phyloP scores from a whole-genome alignment of 2,329 filamentous ascomycete species.

The Hymenotorrendiella dingleyae region DNA sequence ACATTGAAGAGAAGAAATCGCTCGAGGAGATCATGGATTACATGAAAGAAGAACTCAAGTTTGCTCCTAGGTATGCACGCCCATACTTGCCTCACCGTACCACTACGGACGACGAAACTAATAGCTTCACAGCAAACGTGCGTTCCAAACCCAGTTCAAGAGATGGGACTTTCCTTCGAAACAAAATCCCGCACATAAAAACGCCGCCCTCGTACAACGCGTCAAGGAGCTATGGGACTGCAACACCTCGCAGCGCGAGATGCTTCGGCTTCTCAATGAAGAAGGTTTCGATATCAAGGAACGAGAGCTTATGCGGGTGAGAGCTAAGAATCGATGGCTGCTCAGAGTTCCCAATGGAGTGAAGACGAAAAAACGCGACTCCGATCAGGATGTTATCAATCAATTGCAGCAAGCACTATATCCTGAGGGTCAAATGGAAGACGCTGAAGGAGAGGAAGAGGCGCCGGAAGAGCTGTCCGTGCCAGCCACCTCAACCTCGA shows the following conservation, averaged over 20 bases:
- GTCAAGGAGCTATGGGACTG: slow-evolving; percentile 73
- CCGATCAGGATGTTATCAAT: slow-evolving; percentile 30
- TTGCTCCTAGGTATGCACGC: slow-evolving; percentile 62
- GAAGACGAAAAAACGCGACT: slow-evolving; percentile 36
- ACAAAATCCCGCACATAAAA: slow-evolving; percentile 65
- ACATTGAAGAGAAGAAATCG: slow-evolving; percentile 68
- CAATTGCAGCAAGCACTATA: slow-evolving; percentile 31
- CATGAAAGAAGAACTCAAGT: slow-evolving; percentile 58
- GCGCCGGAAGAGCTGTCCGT: slow-evolving; percentile 10
- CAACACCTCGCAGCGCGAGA: slow-evolving; percentile 67
- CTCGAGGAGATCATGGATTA: slow-evolving; percentile 70
- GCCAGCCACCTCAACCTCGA: slow-evolving; percentile 22
- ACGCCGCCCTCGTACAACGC: slow-evolving; percentile 58
- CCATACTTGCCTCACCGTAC: slow-evolving; percentile 24
- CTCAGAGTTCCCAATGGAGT: slow-evolving; percentile 56
- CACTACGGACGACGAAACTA: slow-evolving; percentile 4
- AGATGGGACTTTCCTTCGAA: slow-evolving; percentile 75
- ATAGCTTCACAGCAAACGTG: slow-evolving; percentile 55
- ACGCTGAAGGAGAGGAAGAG: slow-evolving; percentile 25
- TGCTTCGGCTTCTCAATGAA: slow-evolving; percentile 61
- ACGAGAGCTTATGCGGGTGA: slow-evolving; percentile 63
- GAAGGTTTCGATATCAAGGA: slow-evolving; percentile 71
- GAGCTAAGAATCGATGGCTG: slow-evolving; percentile 62
- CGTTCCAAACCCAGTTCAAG: slow-evolving; percentile 70
- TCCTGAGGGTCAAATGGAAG: slow-evolving; percentile 25